A percentile compares a stretch with the other conserved stretches of the same genome.
Evolutionary conservation across 2,329 filamentous ascomycete species (phyloP).

Genomic region (Fonsecaea monophora): DNA sequence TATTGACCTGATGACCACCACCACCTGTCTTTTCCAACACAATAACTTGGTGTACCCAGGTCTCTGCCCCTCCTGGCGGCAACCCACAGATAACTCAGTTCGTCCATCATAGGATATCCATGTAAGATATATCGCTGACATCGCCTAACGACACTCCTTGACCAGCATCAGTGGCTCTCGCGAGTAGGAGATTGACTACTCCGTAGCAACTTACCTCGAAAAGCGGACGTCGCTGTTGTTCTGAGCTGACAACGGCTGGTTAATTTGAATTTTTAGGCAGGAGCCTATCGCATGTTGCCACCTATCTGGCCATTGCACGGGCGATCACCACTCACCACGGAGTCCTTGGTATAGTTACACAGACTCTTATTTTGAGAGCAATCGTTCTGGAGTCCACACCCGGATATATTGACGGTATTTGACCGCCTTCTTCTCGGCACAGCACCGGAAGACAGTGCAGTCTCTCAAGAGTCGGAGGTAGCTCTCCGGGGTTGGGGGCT

Average conservation of each 20-base stretch:
- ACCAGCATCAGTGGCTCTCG: background rate
- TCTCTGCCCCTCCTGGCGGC: slow-evolving; percentile 11
- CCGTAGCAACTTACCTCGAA: background rate
- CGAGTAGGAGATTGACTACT: background rate
- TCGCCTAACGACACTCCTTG: background rate
- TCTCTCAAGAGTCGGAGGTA: too few species aligned
- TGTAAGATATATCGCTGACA: background rate
- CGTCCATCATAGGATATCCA: background rate
- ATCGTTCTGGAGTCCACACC: background rate
- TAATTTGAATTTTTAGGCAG: background rate
- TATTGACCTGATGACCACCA: background rate
- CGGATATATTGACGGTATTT: background rate
- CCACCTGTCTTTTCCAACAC: background rate
- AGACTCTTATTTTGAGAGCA: background rate
- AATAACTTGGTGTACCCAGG: slow-evolving; percentile 3
- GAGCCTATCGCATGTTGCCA: background rate
- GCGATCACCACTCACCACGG: background rate
- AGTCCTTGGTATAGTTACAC: background rate
- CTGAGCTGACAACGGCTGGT: background rate
- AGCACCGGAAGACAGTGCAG: background rate
- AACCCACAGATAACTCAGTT: background rate
- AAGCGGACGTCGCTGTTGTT: background rate
- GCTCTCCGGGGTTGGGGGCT: too few species aligned
- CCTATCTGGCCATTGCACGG: background rate
- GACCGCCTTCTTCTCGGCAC: background rate